These are phyloP conservation scores for Corrigiola litoralis DNA, from an alignment of 179 eudicot genomes.

Conservation along the genomic window DNA sequence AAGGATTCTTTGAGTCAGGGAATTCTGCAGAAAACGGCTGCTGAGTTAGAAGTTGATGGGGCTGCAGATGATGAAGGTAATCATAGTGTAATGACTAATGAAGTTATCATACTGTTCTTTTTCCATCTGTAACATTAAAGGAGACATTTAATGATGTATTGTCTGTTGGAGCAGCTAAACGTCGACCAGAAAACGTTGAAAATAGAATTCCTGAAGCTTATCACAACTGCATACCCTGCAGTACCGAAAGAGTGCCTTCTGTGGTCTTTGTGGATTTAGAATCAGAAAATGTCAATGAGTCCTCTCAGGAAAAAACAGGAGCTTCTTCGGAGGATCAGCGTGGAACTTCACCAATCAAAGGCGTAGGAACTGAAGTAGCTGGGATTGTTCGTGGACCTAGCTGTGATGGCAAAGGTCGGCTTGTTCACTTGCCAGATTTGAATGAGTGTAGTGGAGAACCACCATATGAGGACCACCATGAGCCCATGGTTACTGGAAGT, in stretches of 20 bases:
- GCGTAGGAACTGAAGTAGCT: neutral
- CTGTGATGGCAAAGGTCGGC: slow-evolving; percentile 8
- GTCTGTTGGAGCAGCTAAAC: slow-evolving; percentile 4
- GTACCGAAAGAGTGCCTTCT: slow-evolving; percentile 6
- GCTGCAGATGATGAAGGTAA: slow-evolving; percentile 15
- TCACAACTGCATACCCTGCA: slow-evolving; percentile 1
- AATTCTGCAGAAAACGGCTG: slow-evolving; percentile 7
- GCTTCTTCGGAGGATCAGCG: neutral
- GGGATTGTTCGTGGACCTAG: neutral
- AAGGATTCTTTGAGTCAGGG: slow-evolving; percentile 12
- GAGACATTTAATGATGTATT: neutral
- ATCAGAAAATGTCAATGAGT: neutral
- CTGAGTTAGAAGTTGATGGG: slow-evolving; percentile 1
- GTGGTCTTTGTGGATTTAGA: slow-evolving; percentile 8
- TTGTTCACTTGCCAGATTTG: slow-evolving; percentile 26
- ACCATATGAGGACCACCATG: slow-evolving; percentile 6
- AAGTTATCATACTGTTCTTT: neutral
- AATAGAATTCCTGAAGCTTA: slow-evolving; percentile 14
- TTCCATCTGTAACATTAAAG: no score
- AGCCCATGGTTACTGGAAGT: neutral
- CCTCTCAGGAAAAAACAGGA: neutral
- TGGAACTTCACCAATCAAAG: neutral
- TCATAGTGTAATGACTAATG: neutral
- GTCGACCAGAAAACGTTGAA: slow-evolving; percentile 5
- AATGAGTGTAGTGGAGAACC: slow-evolving; percentile 26